phyloP scores from a whole-genome alignment of 139 green algal species.

The Marvania coccoides region DNA sequence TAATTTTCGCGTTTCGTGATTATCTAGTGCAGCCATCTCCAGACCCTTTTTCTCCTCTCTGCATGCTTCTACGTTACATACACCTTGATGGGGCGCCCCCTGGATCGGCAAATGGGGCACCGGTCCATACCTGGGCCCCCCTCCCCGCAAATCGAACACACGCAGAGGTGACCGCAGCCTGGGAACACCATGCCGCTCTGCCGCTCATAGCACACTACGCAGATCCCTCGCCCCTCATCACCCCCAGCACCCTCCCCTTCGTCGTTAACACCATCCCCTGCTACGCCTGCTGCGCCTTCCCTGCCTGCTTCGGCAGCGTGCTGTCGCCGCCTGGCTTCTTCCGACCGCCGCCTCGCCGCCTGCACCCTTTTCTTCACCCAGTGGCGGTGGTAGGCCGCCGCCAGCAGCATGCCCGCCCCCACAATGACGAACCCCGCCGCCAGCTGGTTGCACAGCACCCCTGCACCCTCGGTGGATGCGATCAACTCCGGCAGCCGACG shows the following conservation, averaged over 20 bases:
- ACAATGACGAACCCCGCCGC: neutral
- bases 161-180: conserved; percentile 42
- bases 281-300: neutral
- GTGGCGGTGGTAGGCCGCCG: neutral
- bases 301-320: neutral
- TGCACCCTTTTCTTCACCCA: neutral
- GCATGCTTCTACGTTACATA: too few relatives aligned
- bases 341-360: neutral
- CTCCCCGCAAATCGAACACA: conserved; percentile 25
- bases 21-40: too few relatives aligned
- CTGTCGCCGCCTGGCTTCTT: neutral
- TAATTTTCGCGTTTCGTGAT: too few relatives aligned
- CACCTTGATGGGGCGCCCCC: conserved; percentile 14
- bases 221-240: neutral
- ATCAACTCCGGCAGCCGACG: conserved; percentile 18
- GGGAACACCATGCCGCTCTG: conserved; percentile 26
- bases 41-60: too few relatives aligned
- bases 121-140: neutral
- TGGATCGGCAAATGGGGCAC: conserved; percentile 23
- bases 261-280: neutral
- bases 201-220: conserved; percentile 36
- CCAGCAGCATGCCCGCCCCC: conserved; percentile 14
- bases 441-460: neutral
- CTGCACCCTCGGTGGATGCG: neutral
- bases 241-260: neutral